Evolutionary conservation across 176 grass and related monocot species (phyloP), one percentile per base, ranked within the genome.

Genomic region (Raddia distichophylla): DNA sequence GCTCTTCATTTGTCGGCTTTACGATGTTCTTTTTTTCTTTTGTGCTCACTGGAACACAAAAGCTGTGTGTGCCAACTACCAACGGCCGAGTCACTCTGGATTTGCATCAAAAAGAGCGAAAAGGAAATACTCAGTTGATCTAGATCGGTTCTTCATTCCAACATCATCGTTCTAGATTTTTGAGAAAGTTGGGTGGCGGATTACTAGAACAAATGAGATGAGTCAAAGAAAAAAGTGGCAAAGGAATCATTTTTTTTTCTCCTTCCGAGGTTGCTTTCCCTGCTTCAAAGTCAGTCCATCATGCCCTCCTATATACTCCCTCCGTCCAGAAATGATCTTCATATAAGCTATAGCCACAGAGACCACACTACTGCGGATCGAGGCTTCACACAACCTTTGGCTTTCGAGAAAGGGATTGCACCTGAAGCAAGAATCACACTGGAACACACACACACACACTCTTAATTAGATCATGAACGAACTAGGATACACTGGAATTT

Each of bases 251-350:
- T 85, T 91, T 80, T 66, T 69, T 45, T 68, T 58, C 0, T 55
- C 18, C 12, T 77, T 85, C 33, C 82, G 77, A 42, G 71, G 85
- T 7, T 49, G 82, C 56, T 88, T 85, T 80, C 82, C 86, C 14
- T 73, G 82, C 64, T 91, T 88, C 76, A 82, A 86, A 49, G 51
- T 40, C 4, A 40, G 37, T 5, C 37, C 37, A 1, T 40, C 37
- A 40, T 40, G 37, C 37, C 4, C 37, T 40, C 37, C 37, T 40
- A 2, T 40, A 40, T 2, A n/a, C n/a, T n/a, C n/a, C n/a, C n/a
- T n/a, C n/a, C n/a, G n/a, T n/a, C n/a, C n/a, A n/a, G n/a, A n/a
- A n/a, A n/a, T n/a, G n/a, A n/a, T n/a, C n/a, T n/a, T n/a, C n/a
- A n/a, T n/a, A n/a, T n/a, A n/a, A n/a, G n/a, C n/a, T n/a, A n/a